Evolutionary conservation across 176 grass and related monocot species (phyloP), one percentile per base, ranked within the genome.

Genomic region (Neostapfia colusana): DNA sequence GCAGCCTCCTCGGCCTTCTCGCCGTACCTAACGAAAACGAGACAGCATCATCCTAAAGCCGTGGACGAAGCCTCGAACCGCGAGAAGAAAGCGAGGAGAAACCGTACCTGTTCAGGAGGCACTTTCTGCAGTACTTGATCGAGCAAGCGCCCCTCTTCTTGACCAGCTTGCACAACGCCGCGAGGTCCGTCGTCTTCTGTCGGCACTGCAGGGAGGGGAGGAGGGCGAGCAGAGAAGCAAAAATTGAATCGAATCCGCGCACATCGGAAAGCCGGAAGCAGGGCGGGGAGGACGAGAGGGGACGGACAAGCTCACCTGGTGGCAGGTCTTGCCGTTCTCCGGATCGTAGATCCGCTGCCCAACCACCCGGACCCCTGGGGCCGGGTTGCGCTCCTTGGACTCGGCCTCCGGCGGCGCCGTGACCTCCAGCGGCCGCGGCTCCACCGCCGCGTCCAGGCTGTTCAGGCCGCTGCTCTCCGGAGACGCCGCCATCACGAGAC

Each of bases 41-140:
- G 11, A 15, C 31, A 12, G 15, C 0, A 65, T 4, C 28, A 39
- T 7, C 51, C 51, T 70, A 24, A 76, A 51, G 16, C 55, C 41
- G 14, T 31, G 48, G 71, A 63, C 39, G 27, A 74, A 20, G 41
- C 60, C 7, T 11, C 58, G 25, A 11, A 45, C 16, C 14, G 8
- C 36, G 72, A 79, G 70, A 38, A 65, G 16, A 61, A 44, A 31
- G 6, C 45, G 25, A 15, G 72, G 36, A 40, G 63, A 57, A 55
- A 23, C 13, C 60, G 60, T 39, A 97, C 95, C 95, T 89, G 68
- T 98, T 98, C 8, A 83, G 59, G 14, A 98, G 89, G 72, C 95
- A 98, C 60, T 88, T 98, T 73, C 76, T 74, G 82, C 95, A 98
- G 73, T 79, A 98, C 23, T 86, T 85, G 63, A 98, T 90, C 15